Conservation (phyloP, 331 rosid genomes). For the Erythrophleum ivorense region DNA sequence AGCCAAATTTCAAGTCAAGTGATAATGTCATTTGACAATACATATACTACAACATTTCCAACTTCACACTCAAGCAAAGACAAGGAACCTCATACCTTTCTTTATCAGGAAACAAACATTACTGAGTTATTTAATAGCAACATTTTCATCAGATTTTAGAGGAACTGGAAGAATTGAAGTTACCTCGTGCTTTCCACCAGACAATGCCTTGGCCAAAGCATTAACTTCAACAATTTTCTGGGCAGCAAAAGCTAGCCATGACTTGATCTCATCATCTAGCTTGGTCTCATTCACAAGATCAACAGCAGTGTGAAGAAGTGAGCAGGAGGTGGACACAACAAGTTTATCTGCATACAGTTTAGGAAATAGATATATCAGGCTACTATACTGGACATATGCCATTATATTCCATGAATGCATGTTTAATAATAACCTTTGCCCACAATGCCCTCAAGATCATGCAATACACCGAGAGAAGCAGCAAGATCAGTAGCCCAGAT, state of each 20-base stretch:
- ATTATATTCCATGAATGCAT: conserved; percentile 10
- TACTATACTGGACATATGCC: background rate
- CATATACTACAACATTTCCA: background rate
- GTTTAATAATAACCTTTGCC: conserved; percentile 70
- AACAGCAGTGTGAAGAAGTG: conserved; percentile 98
- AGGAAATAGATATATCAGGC: conserved; percentile 14
- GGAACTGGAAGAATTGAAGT: conserved; percentile 4
- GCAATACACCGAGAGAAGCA: conserved; percentile 62
- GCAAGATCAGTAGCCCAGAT: conserved; percentile 93
- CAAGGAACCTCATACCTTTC: background rate
- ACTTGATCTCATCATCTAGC: conserved; percentile 83
- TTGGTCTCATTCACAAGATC: conserved; percentile 92
- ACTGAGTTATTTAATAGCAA: background rate
- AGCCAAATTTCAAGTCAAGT: background rate
- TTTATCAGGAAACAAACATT: conserved; percentile 7
- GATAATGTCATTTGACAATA: background rate
- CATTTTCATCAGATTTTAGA: conserved; percentile 2
- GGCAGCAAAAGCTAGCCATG: conserved; percentile 98
- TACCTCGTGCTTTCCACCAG: conserved; percentile 83
- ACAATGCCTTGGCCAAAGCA: conserved; percentile 95
- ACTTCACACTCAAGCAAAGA: background rate
- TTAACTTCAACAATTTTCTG: conserved; percentile 95
- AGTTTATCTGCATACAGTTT: conserved; percentile 64
- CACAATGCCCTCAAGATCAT: conserved; percentile 61
- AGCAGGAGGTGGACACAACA: conserved; percentile 94